These are phyloP conservation scores for Trametes pubescens DNA, from an alignment of 1,284 basidiomycete genomes.

Conservation along the genomic window DNA sequence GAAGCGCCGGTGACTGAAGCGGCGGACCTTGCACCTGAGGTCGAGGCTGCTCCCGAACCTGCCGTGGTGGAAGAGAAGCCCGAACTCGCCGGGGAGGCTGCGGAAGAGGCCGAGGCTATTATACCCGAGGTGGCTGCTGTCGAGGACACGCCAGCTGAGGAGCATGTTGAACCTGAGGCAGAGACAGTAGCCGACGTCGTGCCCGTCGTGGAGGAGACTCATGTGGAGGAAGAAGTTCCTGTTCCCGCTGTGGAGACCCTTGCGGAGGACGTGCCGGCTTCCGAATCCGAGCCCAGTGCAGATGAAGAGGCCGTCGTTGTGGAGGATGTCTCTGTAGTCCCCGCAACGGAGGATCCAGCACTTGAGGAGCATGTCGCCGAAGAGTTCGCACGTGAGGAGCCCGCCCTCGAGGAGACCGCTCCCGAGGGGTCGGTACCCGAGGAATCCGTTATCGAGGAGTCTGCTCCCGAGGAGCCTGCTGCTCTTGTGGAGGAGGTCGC, in stretches of 20 bases:
- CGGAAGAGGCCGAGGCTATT: neutral
- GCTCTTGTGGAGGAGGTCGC: neutral
- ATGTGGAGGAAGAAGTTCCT: conserved; percentile 23
- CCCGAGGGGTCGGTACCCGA: neutral
- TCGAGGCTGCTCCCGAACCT: conserved; percentile 3
- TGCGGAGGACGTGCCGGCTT: neutral
- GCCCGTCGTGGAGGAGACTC: conserved; percentile 21
- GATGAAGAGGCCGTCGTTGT: neutral
- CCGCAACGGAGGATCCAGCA: neutral
- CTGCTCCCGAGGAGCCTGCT: neutral
- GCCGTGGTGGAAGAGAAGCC: conserved; percentile 7
- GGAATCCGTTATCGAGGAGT: neutral
- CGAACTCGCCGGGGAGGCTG: neutral
- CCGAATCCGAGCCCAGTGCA: neutral
- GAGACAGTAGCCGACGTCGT: conserved; percentile 8
- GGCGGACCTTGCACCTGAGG: neutral
- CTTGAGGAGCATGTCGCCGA: neutral
- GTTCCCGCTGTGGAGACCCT: neutral
- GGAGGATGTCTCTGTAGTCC: neutral
- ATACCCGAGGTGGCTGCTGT: conserved; percentile 1
- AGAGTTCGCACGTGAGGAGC: neutral
- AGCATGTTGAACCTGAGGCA: neutral
- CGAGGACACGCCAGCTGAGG: neutral
- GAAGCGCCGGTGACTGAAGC: conserved; percentile 12
- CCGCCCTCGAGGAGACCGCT: neutral